Conservation (phyloP, 257 asterid species). For the Jacaranda copaia region DNA sequence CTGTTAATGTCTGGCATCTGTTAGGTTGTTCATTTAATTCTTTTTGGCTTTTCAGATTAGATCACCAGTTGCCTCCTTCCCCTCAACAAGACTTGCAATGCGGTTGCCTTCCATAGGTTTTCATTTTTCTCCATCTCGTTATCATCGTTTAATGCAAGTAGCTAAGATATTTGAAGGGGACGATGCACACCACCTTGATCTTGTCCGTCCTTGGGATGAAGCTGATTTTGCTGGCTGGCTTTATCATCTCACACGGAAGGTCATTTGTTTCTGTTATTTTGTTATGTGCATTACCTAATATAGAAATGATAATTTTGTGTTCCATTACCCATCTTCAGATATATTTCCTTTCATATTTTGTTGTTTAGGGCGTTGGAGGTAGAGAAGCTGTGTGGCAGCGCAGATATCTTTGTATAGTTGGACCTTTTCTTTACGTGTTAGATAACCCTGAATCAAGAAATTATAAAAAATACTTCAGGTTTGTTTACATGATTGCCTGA, state of each 20-base stretch:
- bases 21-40: slow-evolving; percentile 12
- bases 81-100: slow-evolving; percentile 85
- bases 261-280: slow-evolving; percentile 34
- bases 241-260: slow-evolving; percentile 84
- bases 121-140: slow-evolving; percentile 97
- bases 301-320: neutral
- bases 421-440: slow-evolving; percentile 83
- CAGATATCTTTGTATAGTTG: slow-evolving; percentile 88
- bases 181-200: slow-evolving; percentile 50
- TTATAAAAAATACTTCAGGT: slow-evolving; percentile 88
- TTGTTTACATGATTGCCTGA: slow-evolving; percentile 27
- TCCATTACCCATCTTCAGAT: slow-evolving; percentile 23
- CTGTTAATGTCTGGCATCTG: slow-evolving; percentile 7
- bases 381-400: slow-evolving; percentile 99
- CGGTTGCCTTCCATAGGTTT: slow-evolving; percentile 87
- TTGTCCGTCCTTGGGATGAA: slow-evolving; percentile 82
- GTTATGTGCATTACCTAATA: slow-evolving; percentile 1
- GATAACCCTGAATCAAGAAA: slow-evolving; percentile 80
- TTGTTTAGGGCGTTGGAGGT: slow-evolving; percentile 91
- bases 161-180: slow-evolving; percentile 77
- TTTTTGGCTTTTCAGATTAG: slow-evolving; percentile 70
- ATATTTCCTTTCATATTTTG: slow-evolving; percentile 24
- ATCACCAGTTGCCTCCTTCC: slow-evolving; percentile 73
- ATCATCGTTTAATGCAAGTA: slow-evolving; percentile 95
- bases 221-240: slow-evolving; percentile 96